These are phyloP conservation scores for Phaeosphaeria sp. DNA, from an alignment of 2,329 filamentous ascomycete genomes.

Conservation along the genomic window DNA sequence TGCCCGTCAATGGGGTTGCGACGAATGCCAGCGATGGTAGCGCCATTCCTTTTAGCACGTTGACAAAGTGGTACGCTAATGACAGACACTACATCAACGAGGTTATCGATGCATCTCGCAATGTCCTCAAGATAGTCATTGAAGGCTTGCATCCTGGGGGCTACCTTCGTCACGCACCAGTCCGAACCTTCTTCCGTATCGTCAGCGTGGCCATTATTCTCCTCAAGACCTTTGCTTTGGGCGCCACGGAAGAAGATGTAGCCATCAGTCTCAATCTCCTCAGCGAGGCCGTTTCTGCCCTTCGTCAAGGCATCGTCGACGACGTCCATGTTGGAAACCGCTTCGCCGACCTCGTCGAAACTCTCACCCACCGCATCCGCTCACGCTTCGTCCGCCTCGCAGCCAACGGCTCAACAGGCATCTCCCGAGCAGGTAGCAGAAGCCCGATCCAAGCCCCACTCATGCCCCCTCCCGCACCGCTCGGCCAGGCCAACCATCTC, in stretches of 20 bases:
- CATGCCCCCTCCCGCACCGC: conserved; percentile 39
- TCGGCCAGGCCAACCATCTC: conserved; percentile 20
- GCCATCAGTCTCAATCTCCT: conserved; percentile 76
- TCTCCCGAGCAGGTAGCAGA: conserved; percentile 45
- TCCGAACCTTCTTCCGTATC: conserved; percentile 85
- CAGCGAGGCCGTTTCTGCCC: conserved; percentile 74
- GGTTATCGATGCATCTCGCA: conserved; percentile 78
- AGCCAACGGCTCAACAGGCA: conserved; percentile 52
- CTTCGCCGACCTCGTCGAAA: conserved; percentile 83
- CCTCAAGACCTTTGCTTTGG: conserved; percentile 82
- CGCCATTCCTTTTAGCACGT: conserved; percentile 53
- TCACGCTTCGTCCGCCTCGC: conserved; percentile 71
- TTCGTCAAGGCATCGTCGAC: conserved; percentile 80
- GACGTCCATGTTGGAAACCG: conserved; percentile 85
- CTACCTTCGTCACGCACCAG: conserved; percentile 81
- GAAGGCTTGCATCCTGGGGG: conserved; percentile 75
- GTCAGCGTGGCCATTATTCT: conserved; percentile 86
- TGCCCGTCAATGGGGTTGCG: conserved; percentile 20
- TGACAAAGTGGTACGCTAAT: conserved; percentile 61
- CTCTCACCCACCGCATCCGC: conserved; percentile 74
- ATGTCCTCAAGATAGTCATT: conserved; percentile 77
- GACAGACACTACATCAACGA: conserved; percentile 69
- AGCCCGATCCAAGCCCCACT: conserved; percentile 38
- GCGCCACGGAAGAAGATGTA: conserved; percentile 79
- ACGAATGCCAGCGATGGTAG: conserved; percentile 39